phyloP scores from a whole-genome alignment of 495 filamentous ascomycete species.

The Penicillium flavigenum region DNA sequence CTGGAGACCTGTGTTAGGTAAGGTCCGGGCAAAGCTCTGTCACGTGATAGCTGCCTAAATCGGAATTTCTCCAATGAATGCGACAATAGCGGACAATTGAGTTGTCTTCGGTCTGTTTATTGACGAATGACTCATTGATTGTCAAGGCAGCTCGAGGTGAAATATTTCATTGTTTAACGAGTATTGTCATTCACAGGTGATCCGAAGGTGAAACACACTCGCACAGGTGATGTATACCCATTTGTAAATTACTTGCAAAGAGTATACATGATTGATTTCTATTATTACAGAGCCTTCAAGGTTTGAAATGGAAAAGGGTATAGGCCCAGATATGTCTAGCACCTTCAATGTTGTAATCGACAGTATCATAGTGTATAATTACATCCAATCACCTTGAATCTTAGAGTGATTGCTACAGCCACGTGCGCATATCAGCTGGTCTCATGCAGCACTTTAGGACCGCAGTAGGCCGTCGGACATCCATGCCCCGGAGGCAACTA shows the following conservation, averaged over 20 bases:
- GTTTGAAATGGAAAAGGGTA: neutral
- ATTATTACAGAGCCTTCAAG: neutral
- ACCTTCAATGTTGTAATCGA: neutral
- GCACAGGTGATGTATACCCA: neutral
- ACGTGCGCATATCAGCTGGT: neutral
- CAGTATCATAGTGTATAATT: neutral
- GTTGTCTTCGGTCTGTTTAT: neutral
- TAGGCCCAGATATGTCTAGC: neutral
- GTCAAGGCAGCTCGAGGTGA: neutral
- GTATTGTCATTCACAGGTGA: neutral
- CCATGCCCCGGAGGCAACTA: neutral
- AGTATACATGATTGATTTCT: neutral
- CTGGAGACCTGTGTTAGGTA: conserved; percentile 26
- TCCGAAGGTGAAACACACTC: neutral
- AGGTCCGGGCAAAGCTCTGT: conserved; percentile 28
- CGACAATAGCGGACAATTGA: neutral
- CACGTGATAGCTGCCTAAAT: conserved; percentile 29
- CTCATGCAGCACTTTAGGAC: neutral
- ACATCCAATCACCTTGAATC: neutral
- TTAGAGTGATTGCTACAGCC: neutral
- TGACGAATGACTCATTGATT: conserved; percentile 1
- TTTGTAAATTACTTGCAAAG: too few species aligned
- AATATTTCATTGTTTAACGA: neutral
- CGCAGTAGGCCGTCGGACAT: neutral
- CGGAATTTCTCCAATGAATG: conserved; percentile 3